phyloP scores from a whole-genome alignment of 2,329 filamentous ascomycete genomes.

The Volutella citrinella region DNA sequence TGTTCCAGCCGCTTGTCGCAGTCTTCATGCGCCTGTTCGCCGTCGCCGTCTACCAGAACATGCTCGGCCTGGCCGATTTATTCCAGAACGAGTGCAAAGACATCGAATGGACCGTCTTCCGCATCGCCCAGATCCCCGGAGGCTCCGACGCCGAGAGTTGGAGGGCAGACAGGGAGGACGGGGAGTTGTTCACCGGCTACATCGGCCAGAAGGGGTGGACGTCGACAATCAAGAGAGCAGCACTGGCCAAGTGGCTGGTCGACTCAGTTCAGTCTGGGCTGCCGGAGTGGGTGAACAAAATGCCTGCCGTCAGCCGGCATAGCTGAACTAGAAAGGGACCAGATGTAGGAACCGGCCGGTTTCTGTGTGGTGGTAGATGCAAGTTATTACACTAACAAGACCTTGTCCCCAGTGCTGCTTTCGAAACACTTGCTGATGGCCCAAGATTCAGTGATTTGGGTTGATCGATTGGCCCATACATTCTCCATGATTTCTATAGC shows the following conservation, averaged over 20 bases:
- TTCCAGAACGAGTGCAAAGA: slow-evolving; percentile 20
- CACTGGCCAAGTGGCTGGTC: slow-evolving; percentile 27
- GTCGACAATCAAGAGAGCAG: slow-evolving; percentile 12
- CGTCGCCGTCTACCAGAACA: slow-evolving; percentile 14
- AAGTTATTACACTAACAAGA: no score
- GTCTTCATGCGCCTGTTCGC: slow-evolving; percentile 12
- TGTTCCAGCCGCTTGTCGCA: slow-evolving; percentile 9
- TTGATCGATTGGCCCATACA: no score
- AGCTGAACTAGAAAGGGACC: no score
- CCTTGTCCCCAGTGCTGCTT: no score
- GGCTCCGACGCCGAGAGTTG: slow-evolving; percentile 23
- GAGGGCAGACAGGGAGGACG: slow-evolving; percentile 24
- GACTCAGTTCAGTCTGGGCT: no score
- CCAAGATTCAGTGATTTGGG: no score
- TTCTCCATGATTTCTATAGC: slow-evolving; percentile 2
- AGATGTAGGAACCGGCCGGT: no score
- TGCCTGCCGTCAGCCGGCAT: no score
- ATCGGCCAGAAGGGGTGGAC: slow-evolving; percentile 19
- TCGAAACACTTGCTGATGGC: no score
- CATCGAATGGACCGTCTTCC: slow-evolving; percentile 28
- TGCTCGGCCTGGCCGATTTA: slow-evolving; percentile 14
- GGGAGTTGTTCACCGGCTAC: slow-evolving; percentile 16
- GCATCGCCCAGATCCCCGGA: slow-evolving; percentile 26
- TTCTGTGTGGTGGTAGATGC: no score
- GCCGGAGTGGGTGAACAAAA: no score